Percentiles rank a stretch among this genome's conserved stretches.
Evolutionary conservation across 768 basidiomycete genomes (phyloP).

Genomic region (Naganishia randhawae): DNA sequence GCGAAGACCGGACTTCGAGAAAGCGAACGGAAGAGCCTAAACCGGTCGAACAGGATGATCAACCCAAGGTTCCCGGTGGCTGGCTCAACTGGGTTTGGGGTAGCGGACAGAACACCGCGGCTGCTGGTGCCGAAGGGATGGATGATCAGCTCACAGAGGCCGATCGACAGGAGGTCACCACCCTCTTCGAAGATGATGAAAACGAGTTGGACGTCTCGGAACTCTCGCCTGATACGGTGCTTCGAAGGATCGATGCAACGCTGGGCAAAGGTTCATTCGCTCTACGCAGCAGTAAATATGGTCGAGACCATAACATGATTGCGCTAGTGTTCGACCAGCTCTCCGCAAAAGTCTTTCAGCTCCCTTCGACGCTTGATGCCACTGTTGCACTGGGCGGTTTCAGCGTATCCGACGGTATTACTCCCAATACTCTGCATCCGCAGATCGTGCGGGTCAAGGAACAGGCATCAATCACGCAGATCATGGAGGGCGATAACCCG

Average conservation of each 20-base stretch:
- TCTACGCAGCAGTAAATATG: slow-evolving; percentile 70
- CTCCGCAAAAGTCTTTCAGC: slow-evolving; percentile 74
- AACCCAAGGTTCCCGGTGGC: slow-evolving; percentile 33
- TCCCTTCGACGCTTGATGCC: slow-evolving; percentile 80
- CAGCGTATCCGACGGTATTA: slow-evolving; percentile 87
- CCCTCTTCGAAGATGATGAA: slow-evolving; percentile 87
- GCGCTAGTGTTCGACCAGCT: slow-evolving; percentile 84
- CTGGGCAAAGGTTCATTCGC: slow-evolving; percentile 85
- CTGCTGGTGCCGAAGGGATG: slow-evolving; percentile 53
- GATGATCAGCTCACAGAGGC: slow-evolving; percentile 68
- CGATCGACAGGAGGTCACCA: slow-evolving; percentile 83
- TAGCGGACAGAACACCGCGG: slow-evolving; percentile 54
- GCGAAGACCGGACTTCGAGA: slow-evolving; percentile 71
- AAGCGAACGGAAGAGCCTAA: slow-evolving; percentile 60
- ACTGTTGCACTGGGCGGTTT: slow-evolving; percentile 80
- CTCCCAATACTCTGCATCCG: slow-evolving; percentile 69
- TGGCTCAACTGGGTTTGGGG: slow-evolving; percentile 76
- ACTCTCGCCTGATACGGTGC: slow-evolving; percentile 72
- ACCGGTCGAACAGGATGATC: slow-evolving; percentile 15
- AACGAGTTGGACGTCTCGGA: slow-evolving; percentile 66
- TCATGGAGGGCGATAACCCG: slow-evolving; percentile 46
- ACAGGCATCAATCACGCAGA: slow-evolving; percentile 32
- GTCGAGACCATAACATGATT: slow-evolving; percentile 64
- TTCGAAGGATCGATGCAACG: slow-evolving; percentile 67
- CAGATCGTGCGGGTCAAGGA: slow-evolving; percentile 85